A percentile compares a stretch with the other conserved stretches of the same genome.
phyloP scores from a whole-genome alignment of 768 basidiomycete genomes.

The Fomitopsis serialis region DNA sequence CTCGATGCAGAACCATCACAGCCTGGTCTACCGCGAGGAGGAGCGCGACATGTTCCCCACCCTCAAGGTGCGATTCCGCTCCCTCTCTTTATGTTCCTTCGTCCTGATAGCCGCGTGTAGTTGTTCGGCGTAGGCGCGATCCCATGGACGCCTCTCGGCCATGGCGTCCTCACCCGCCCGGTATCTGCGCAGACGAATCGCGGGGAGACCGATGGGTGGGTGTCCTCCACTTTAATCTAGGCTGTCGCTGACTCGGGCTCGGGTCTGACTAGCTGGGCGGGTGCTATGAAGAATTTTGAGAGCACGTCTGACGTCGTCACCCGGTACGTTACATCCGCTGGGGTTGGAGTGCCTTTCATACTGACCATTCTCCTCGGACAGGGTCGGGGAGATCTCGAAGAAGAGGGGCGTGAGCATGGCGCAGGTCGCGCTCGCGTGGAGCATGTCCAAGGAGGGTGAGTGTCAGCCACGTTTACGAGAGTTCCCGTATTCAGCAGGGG shows the following conservation, averaged over 20 bases:
- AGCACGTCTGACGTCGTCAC: slow-evolving; percentile 33
- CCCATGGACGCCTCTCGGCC: slow-evolving; percentile 33
- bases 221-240: neutral
- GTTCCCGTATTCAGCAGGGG: neutral
- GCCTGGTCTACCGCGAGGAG: slow-evolving; percentile 54
- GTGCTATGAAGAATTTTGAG: neutral
- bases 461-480: neutral
- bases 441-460: slow-evolving; percentile 5
- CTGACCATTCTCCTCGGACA: neutral
- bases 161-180: slow-evolving; percentile 26
- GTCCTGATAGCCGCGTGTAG: slow-evolving; percentile 2
- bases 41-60: slow-evolving; percentile 54
- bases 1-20: slow-evolving; percentile 62
- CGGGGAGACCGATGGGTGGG: slow-evolving; percentile 17
- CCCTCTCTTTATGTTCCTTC: neutral
- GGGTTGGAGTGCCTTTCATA: neutral
- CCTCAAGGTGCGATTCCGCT: slow-evolving; percentile 23
- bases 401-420: slow-evolving; percentile 28
- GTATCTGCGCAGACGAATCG: slow-evolving; percentile 14
- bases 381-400: slow-evolving; percentile 36
- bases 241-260: neutral
- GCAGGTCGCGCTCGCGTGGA: slow-evolving; percentile 26
- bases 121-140: slow-evolving; percentile 26
- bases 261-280: neutral
- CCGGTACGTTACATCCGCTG: slow-evolving; percentile 2